A percentile compares a stretch with the other conserved stretches of the same genome.
Conservation (phyloP, 78 protist genomes). For the Dictyostelium purpureum region DNA sequence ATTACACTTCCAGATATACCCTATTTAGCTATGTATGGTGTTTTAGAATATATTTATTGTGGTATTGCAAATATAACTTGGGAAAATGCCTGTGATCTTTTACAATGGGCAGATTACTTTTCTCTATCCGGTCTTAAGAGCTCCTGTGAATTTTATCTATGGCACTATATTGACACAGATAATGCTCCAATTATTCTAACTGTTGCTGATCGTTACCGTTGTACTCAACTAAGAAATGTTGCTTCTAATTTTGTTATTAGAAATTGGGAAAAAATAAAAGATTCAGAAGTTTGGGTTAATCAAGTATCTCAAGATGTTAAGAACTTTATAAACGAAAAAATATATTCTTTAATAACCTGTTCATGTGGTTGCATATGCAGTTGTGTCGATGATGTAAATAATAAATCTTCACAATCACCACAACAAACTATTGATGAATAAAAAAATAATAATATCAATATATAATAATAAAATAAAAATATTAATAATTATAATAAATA, state of each 20-base stretch:
- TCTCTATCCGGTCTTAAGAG: slow-evolving; percentile 54
- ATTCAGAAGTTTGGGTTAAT: slow-evolving; percentile 37
- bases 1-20: slow-evolving; percentile 63
- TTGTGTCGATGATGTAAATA: slow-evolving; percentile 48
- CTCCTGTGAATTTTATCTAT: slow-evolving; percentile 65
- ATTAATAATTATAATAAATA: too few relatives aligned
- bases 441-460: too few relatives aligned
- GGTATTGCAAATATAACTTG: slow-evolving; percentile 49
- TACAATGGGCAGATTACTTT: slow-evolving; percentile 75
- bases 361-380: slow-evolving; percentile 71
- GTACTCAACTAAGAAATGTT: slow-evolving; percentile 60
- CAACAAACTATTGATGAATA: not conserved
- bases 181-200: slow-evolving; percentile 73
- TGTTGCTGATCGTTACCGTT: slow-evolving; percentile 63
- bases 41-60: slow-evolving; percentile 62
- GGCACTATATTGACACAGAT: slow-evolving; percentile 75
- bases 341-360: slow-evolving; percentile 47
- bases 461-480: too few relatives aligned
- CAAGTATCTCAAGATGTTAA: slow-evolving; percentile 33
- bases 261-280: slow-evolving; percentile 60
- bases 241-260: slow-evolving; percentile 51
- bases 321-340: slow-evolving; percentile 24
- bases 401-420: slow-evolving; percentile 1
- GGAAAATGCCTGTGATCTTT: slow-evolving; percentile 72
- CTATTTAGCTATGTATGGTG: slow-evolving; percentile 65